Evolutionary conservation across 1,284 basidiomycete species (phyloP), one percentile per base, ranked within the genome.

Genomic region (Moesziomyces aphidis): DNA sequence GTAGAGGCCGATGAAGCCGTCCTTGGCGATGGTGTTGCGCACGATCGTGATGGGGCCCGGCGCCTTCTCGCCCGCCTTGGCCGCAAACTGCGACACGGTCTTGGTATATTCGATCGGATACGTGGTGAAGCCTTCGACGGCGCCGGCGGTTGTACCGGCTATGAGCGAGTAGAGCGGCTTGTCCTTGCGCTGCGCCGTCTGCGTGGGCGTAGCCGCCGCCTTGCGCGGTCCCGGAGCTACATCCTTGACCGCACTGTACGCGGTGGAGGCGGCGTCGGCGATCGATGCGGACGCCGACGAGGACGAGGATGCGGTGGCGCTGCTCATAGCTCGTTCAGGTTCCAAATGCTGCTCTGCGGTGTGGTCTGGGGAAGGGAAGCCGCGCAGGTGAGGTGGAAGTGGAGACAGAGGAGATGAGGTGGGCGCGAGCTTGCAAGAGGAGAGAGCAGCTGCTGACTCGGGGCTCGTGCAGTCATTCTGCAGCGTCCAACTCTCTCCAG

Each of bases 101-200:
- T 97, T 97, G 61, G 95, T 91, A 80, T 90, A 95, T 84, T 99
- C 96, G 7, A 94, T 92, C 0, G 96, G 95, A 77, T 94, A 95
- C n/a, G 92, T 81, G 39, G 87, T 80, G 70, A 88, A 88, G 10
- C 88, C 94, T 87, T 98, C 96, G 53, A 97, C 88, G 3, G 92
- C 95, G 21, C 97, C 96, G 21, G 96, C 96, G 0, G 92, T 92
- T n/a, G 94, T 90, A 26, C 97, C 96, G 1, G 96, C 96, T 45
- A 73, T 68, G 54, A 82, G 76, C 17, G 80, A 82, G 59, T 76
- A 77, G 39, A 79, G 59, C 4, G 80, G 79, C 34, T 80, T 80
- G 62, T 77, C 76, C 61, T 73, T 69, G 36, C 75, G 67, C 47
- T 77, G 63, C 11, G 71, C 71, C 8, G 70, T 73, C 24, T 70